These are phyloP conservation scores for Trichoderma hamatum DNA, from an alignment of 2,329 filamentous ascomycete species.

Conservation along the genomic window DNA sequence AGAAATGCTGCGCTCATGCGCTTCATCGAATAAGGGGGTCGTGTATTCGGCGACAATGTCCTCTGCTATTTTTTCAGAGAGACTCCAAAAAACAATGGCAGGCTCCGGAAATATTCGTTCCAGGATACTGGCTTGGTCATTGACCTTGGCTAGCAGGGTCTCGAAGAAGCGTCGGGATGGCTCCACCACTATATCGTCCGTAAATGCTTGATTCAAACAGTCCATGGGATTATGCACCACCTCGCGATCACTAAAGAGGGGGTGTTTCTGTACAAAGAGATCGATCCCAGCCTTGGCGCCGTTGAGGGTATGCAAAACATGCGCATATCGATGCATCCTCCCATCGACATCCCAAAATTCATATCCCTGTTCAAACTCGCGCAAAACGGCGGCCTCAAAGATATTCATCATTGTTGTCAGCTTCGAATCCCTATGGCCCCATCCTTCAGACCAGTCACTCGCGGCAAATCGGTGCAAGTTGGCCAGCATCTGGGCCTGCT, in stretches of 20 bases:
- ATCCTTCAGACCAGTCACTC: slow-evolving; percentile 79
- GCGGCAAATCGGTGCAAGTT: slow-evolving; percentile 78
- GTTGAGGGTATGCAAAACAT: slow-evolving; percentile 81
- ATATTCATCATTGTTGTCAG: slow-evolving; percentile 74
- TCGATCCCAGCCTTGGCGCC: slow-evolving; percentile 79
- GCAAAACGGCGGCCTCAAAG: slow-evolving; percentile 87
- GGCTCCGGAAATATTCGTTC: slow-evolving; percentile 78
- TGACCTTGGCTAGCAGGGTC: slow-evolving; percentile 71
- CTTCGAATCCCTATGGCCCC: slow-evolving; percentile 69
- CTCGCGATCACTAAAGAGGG: slow-evolving; percentile 74
- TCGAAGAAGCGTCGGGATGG: slow-evolving; percentile 84
- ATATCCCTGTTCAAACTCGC: slow-evolving; percentile 92
- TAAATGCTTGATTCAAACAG: slow-evolving; percentile 70
- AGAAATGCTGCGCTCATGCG: slow-evolving; percentile 73
- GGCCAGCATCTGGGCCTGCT: slow-evolving; percentile 85
- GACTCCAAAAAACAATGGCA: slow-evolving; percentile 71
- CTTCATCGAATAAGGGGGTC: slow-evolving; percentile 82
- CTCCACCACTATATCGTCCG: slow-evolving; percentile 73
- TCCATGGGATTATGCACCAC: slow-evolving; percentile 71
- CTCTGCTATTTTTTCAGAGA: slow-evolving; percentile 81
- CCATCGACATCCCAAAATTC: slow-evolving; percentile 87
- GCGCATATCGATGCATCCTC: slow-evolving; percentile 84
- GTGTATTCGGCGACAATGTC: slow-evolving; percentile 86
- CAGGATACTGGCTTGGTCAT: slow-evolving; percentile 80
- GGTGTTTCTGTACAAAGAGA: slow-evolving; percentile 85